Percentiles rank a stretch among this genome's conserved stretches.
These are phyloP conservation scores for Panellus pusillus DNA, from an alignment of 768 basidiomycete species.

Conservation along the genomic window DNA sequence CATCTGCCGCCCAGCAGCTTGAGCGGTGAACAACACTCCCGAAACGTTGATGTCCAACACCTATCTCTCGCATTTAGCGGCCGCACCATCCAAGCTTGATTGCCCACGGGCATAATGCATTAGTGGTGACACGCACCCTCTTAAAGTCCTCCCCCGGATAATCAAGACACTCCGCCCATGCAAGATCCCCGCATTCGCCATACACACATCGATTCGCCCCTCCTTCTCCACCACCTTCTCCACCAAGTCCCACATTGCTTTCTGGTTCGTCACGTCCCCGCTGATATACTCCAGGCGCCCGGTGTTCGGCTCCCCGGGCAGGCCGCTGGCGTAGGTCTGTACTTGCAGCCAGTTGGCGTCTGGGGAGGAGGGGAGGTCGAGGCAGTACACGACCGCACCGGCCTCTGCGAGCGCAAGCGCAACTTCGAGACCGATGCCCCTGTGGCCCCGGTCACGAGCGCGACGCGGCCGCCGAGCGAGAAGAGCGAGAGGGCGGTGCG, in stretches of 20 bases:
- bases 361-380: constrained; percentile 56
- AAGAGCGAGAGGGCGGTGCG: constrained; percentile 62
- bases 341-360: constrained; percentile 50
- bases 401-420: constrained; percentile 66
- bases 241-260: constrained; percentile 52
- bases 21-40: constrained; percentile 56
- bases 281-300: constrained; percentile 56
- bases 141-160: constrained; percentile 66
- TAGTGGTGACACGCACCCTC: constrained; percentile 41
- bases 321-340: constrained; percentile 45
- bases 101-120: too few relatives aligned
- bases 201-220: constrained; percentile 69
- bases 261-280: constrained; percentile 67
- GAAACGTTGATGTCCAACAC: constrained; percentile 54
- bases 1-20: constrained; percentile 63
- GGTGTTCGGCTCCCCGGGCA: constrained; percentile 25
- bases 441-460: constrained; percentile 64
- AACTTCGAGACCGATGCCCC: constrained; percentile 80
- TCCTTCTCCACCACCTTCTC: constrained; percentile 66
- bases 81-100: not conserved
- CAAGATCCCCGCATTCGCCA: constrained; percentile 78
- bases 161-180: constrained; percentile 63
- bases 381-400: constrained; percentile 59
- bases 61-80: constrained; percentile 28
- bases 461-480: constrained; percentile 55